Evolutionary conservation across 192 early-diverging fungal genomes (phyloP), one percentile per base, ranked within the genome.

Genomic region (Entomortierella parvispora): DNA sequence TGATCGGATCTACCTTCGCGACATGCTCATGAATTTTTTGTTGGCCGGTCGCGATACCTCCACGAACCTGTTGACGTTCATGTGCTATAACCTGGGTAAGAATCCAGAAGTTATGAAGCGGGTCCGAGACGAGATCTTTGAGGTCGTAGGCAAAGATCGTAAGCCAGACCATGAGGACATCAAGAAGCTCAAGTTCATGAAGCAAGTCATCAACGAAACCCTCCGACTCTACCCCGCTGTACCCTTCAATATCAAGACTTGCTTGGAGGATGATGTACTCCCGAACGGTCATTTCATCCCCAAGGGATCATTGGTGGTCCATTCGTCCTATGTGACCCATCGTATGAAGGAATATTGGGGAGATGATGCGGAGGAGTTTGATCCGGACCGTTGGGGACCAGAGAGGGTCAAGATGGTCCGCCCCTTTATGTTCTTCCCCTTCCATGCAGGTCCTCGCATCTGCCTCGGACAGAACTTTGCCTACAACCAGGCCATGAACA

Each of bases 171-270:
- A 88, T 42, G 71, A 87, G 31, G 79, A 84, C 32, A 57, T 86
- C 42, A 88, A 87, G 60, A 57, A 79, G 23, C 69, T 88, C 28
- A 81, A 84, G 43, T 84, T 80, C 61, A 57, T 87, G 48, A 89
- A 85, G 46, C 82, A 84, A 25, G 83, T 89, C 28, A 81, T 89
- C 67, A 72, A 87, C 46, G 89, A 90, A 54, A 84, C 88, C 26
- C 63, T 85, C 56, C 75, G 87, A 46, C 55, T 88, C 15, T 68
- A 84, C 63, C 82, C 88, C 22, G 76, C 84, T 45, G 79, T 82
- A 17, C 67, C 84, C 65, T 68, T 77, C 61, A 78, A 69, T 26
- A 75, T 78, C 57, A 72, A 79, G 69, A 71, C 55, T 33, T 66
- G 37, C 32, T 62, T 58, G 23, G 69, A 70, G 23, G 76, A 82